Evolutionary conservation across 768 basidiomycete genomes (phyloP), one percentile per base, ranked within the genome.

Genomic region (Mycena amicta): DNA sequence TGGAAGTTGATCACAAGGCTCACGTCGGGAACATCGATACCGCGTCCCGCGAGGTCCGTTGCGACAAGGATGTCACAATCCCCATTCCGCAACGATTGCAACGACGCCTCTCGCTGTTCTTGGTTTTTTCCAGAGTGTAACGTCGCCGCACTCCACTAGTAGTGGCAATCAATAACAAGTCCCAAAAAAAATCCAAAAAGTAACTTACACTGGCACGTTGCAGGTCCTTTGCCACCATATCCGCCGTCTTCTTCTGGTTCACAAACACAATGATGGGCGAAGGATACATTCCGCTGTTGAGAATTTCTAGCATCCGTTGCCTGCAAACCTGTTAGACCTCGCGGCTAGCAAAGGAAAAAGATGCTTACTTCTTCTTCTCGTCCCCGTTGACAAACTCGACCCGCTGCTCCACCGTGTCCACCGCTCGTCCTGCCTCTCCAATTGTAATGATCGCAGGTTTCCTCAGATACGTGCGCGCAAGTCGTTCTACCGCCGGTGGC

Each of bases 221-320:
- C 2, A 99, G 79, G 69, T 98, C 95, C 72, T 95, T 95, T 37
- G 93, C 90, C 30, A 99, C 93, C 88, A 95, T 93, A 71, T 99
- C 97, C 51, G 95, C 96, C 13, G 94, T 96, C 82, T 98, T 97
- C 82, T 99, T 99, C 75, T 98, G 95, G 72, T 98, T 98, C 79
- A 98, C 95, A 75, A 98, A 99, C 20, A 95, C 92, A 62, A 99
- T 99, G 66, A 99, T 98, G 4, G 97, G 97, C 18, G 97, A 85
- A 31, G 86, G 74, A 71, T 86, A 93, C 60, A 83, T 80, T 40
- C 87, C 89, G 61, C 87, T 89, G 78, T 95, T 93, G 74, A 99
- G 87, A 62, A 98, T 93, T 70, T 98, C 96, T 68, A 97, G 76
- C 70, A 98, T 71, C 47, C 86, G 83, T 61, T 89, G 85, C 73